Percentiles rank a stretch among this genome's conserved stretches.
Evolutionary conservation across 352 stramenopile species (phyloP).

Genomic region (Phytophthora chlamydospora): DNA sequence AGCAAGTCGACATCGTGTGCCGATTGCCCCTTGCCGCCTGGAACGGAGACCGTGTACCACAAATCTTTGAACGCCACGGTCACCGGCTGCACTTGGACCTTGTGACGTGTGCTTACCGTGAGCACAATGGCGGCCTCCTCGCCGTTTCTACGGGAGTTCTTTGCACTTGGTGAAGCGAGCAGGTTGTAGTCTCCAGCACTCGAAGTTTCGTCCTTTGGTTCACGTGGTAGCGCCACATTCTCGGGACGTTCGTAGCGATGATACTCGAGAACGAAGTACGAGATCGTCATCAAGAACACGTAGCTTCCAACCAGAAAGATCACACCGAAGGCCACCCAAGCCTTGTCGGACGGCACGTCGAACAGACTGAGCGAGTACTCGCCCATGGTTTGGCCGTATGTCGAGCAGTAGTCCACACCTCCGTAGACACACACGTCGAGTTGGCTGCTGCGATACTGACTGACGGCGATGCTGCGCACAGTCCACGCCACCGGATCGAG

Average conservation of each 20-base stretch:
- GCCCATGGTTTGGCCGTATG: conserved; percentile 26
- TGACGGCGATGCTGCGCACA: conserved; percentile 26
- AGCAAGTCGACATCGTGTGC: conserved; percentile 46
- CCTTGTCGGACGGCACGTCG: conserved; percentile 25
- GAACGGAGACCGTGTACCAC: conserved; percentile 40
- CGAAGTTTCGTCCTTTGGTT: neutral
- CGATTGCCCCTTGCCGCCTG: conserved; percentile 28
- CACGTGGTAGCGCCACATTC: conserved; percentile 29
- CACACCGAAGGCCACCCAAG: conserved; percentile 35
- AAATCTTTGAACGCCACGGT: conserved; percentile 13
- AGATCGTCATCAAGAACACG: conserved; percentile 41
- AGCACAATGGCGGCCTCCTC: too few relatives aligned
- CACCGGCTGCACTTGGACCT: too few relatives aligned
- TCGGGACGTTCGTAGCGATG: conserved; percentile 51
- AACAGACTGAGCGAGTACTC: conserved; percentile 35
- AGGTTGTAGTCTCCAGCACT: neutral
- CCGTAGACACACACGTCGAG: conserved; percentile 24
- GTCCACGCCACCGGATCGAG: conserved; percentile 7
- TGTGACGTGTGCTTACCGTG: too few relatives aligned
- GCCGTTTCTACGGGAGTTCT: too few relatives aligned
- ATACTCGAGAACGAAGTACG: conserved; percentile 23
- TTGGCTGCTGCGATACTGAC: conserved; percentile 24
- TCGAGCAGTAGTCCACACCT: conserved; percentile 34
- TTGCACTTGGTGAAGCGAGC: neutral
- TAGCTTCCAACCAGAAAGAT: conserved; percentile 31